Evolutionary conservation across 1,139 yeast species (phyloP), one percentile per base, ranked within the genome.

Genomic region (Tardiomyces blankii): DNA sequence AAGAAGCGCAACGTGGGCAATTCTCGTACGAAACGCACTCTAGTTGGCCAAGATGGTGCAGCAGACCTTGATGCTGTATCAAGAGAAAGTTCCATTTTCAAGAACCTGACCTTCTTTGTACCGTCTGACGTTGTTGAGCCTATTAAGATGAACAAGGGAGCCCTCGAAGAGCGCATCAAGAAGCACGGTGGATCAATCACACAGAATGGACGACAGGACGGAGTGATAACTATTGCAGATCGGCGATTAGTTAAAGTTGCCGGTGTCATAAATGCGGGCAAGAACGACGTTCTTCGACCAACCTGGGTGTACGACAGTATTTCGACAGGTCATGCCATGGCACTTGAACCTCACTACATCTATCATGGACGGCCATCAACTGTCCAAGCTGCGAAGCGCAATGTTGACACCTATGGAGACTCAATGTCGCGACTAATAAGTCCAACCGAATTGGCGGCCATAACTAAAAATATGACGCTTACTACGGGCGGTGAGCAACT

Each of bases 201-300:
- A 5, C 35, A 30, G 16, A 30, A 14, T 11, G 35, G 35, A 3
- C n/a, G 16, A 5, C 35, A 30, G 11, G 16, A 30, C 16, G 35
- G 35, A 4, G 35, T 4, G 50, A 55, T n/a, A 52, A 68, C 28
- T 21, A 59, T 84, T 16, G 74, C 83, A 14, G 82, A 78, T 47
- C 70, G 65, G 41, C 48, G 44, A 2, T 72, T 82, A 0, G 67
- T 73, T 1, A 72, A 70, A 39, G 75, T 79, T 7, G 60, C 63
- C 9, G 64, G 67, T 0, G 62, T 78, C 44, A 57, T 68, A 33
- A 81, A 80, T 1, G 43, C 33, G 25, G 18, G 47, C 44, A 5
- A 27, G 42, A 23, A 23, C 21, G 12, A 40, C 43, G 2, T 48
- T 39, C 38, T 38, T 42, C 18, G 47, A 40, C 30, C 38, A 23